Evolutionary conservation across 495 filamentous ascomycete genomes (phyloP).

Genomic region (Annulohypoxylon maeteangense): DNA sequence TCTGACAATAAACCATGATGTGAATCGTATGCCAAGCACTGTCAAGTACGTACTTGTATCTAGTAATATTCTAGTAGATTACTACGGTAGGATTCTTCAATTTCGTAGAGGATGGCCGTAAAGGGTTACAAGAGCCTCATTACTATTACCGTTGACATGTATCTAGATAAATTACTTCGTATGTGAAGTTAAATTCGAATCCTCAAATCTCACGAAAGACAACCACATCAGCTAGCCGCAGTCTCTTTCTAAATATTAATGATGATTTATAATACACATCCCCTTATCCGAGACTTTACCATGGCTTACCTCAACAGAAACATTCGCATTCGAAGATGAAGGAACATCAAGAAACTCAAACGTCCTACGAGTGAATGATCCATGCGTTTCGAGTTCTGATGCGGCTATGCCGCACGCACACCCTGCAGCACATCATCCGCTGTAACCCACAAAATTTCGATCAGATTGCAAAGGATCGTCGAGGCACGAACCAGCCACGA

Average conservation of each 20-base stretch:
- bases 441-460: slow-evolving; percentile 42
- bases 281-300: slow-evolving; percentile 1
- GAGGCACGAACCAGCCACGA: slow-evolving; percentile 24
- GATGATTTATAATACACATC: background rate
- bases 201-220: background rate
- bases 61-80: no score
- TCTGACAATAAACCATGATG: slow-evolving; percentile 36
- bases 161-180: background rate
- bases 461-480: slow-evolving; percentile 36
- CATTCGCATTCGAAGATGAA: background rate
- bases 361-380: slow-evolving; percentile 28
- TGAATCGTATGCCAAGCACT: slow-evolving; percentile 4
- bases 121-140: slow-evolving; percentile 18
- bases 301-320: background rate
- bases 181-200: background rate
- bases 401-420: slow-evolving; percentile 30
- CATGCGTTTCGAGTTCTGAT: slow-evolving; percentile 38
- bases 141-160: background rate
- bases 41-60: slow-evolving; percentile 19
- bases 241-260: background rate
- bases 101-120: background rate
- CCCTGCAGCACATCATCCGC: slow-evolving; percentile 43
- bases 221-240: background rate
- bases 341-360: slow-evolving; percentile 12
- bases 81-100: slow-evolving; percentile 22